Evolutionary conservation across 352 stramenopile genomes (phyloP).

Genomic region (Phytophthora palmivora): DNA sequence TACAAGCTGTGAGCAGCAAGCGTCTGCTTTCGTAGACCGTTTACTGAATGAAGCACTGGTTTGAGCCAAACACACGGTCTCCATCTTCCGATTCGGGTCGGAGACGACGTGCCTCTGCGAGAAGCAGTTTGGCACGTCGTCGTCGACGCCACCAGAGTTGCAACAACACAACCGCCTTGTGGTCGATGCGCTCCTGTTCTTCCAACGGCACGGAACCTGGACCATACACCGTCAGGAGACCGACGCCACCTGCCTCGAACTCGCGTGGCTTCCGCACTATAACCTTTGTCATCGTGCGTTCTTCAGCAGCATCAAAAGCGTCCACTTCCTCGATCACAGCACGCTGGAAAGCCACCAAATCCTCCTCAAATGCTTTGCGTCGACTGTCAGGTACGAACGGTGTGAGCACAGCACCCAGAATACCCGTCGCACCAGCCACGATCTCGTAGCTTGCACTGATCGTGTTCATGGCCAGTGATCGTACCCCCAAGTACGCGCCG

Average conservation of each 20-base stretch:
- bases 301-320: slow-evolving; percentile 85
- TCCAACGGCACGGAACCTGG: slow-evolving; percentile 88
- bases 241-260: slow-evolving; percentile 79
- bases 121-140: slow-evolving; percentile 64
- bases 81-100: slow-evolving; percentile 49
- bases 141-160: slow-evolving; percentile 88
- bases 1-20: slow-evolving; percentile 28
- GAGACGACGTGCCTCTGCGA: slow-evolving; percentile 68
- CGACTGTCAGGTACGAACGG: slow-evolving; percentile 77
- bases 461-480: slow-evolving; percentile 88
- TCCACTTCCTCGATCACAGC: slow-evolving; percentile 90
- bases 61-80: slow-evolving; percentile 29
- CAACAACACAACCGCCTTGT: slow-evolving; percentile 77
- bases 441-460: slow-evolving; percentile 92
- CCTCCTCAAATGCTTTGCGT: slow-evolving; percentile 83
- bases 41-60: slow-evolving; percentile 46
- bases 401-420: slow-evolving; percentile 74
- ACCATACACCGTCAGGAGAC: slow-evolving; percentile 84
- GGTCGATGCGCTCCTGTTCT: slow-evolving; percentile 89
- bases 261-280: slow-evolving; percentile 86
- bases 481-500: slow-evolving; percentile 83
- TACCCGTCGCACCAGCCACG: slow-evolving; percentile 78
- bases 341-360: slow-evolving; percentile 86
- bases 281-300: slow-evolving; percentile 88
- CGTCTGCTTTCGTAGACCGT: slow-evolving; percentile 6